A percentile compares a stretch with the other conserved stretches of the same genome.
Conservation (phyloP, 495 filamentous ascomycete species). For the Lophium mytilinum region DNA sequence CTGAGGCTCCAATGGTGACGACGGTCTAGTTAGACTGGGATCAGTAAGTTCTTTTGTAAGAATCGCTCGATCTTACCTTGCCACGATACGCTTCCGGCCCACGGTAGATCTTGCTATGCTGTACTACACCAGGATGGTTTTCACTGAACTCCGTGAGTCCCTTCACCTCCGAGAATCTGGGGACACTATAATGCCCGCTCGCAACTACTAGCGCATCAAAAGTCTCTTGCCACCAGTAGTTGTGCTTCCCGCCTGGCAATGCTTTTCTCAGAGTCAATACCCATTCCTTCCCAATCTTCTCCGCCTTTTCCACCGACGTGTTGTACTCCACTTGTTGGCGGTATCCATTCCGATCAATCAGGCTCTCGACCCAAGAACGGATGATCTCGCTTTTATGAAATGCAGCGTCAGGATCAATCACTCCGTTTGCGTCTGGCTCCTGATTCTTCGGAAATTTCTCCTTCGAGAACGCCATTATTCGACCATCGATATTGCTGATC, state of each 20-base stretch:
- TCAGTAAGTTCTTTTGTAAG: neutral
- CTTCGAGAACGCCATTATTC: constrained; percentile 27
- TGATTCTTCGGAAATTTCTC: constrained; percentile 32
- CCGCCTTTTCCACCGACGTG: constrained; percentile 10
- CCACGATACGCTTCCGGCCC: constrained; percentile 1
- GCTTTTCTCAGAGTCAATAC: constrained; percentile 4
- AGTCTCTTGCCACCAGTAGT: constrained; percentile 12
- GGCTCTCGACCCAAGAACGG: neutral
- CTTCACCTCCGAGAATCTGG: constrained; percentile 4
- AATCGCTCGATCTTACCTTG: neutral
- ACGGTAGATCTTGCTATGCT: constrained; percentile 14
- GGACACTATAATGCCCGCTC: constrained; percentile 15
- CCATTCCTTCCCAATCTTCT: constrained; percentile 10
- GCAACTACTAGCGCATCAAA: constrained; percentile 18
- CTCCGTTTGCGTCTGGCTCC: neutral
- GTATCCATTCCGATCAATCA: constrained; percentile 6
- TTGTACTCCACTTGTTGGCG: constrained; percentile 8
- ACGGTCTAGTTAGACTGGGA: neutral
- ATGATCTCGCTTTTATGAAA: constrained; percentile 8
- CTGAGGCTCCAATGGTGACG: constrained; percentile 10
- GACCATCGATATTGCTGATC: neutral
- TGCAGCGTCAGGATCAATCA: constrained; percentile 2
- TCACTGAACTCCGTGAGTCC: constrained; percentile 5
- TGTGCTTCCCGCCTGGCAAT: neutral
- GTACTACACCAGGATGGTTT: neutral